Evolutionary conservation across 2,329 filamentous ascomycete genomes (phyloP).

Genomic region (Harringtonia lauricola): DNA sequence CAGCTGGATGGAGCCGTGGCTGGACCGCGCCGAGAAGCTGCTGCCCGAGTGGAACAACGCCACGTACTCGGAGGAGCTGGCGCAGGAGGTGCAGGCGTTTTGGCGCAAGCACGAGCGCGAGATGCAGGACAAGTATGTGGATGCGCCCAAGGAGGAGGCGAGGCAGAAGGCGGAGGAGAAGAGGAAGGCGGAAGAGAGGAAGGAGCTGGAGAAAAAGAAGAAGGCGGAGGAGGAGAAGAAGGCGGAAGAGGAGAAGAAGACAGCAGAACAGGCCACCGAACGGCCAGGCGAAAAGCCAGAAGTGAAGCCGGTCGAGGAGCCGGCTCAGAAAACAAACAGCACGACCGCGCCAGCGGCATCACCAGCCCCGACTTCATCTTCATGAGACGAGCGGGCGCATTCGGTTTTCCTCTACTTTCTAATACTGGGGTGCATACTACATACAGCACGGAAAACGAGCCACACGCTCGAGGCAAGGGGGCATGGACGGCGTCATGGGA

Average conservation of each 20-base stretch:
- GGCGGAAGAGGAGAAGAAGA: background rate
- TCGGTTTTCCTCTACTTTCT: no score
- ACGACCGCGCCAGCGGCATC: background rate
- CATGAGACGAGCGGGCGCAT: no score
- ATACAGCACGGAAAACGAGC: no score
- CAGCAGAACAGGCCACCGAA: background rate
- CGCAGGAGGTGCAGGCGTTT: conserved; percentile 10
- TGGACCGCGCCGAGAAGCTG: conserved; percentile 15
- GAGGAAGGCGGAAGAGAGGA: no score
- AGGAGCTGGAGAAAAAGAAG: background rate
- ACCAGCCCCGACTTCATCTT: no score
- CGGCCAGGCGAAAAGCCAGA: background rate
- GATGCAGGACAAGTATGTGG: conserved; percentile 2
- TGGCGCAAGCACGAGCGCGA: conserved; percentile 12
- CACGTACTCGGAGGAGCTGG: conserved; percentile 10
- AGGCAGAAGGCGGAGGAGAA: background rate
- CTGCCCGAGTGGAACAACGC: conserved; percentile 19
- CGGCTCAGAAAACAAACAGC: background rate
- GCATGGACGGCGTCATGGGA: no score
- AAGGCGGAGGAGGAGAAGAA: background rate
- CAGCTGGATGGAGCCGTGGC: conserved; percentile 21
- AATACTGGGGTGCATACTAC: no score
- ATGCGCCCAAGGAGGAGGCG: background rate
- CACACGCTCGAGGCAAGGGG: no score
- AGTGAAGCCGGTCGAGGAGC: background rate